Evolutionary conservation across 176 grass and related monocot species (phyloP).

Genomic region (Oryza nivara): DNA sequence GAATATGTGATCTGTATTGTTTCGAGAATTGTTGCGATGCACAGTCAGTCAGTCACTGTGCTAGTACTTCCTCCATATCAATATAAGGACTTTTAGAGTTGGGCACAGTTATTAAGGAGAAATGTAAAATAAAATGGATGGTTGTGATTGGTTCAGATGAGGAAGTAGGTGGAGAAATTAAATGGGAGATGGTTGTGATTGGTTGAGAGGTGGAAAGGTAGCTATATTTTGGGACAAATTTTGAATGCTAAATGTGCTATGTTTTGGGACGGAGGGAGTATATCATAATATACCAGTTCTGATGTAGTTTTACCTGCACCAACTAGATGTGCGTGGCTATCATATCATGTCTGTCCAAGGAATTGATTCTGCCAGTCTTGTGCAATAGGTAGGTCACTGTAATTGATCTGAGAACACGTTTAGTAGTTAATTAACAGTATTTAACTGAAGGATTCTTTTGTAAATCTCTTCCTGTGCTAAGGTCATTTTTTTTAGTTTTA

Average conservation of each 20-base stretch:
- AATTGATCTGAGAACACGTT: conserved; percentile 16
- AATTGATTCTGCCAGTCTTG: neutral
- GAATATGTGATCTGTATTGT: neutral
- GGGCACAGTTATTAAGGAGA: too few relatives aligned
- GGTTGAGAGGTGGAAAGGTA: too few relatives aligned
- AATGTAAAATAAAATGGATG: too few relatives aligned
- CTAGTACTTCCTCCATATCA: neutral
- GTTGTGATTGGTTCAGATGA: too few relatives aligned
- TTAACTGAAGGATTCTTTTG: conserved; percentile 10
- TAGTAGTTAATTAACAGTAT: conserved; percentile 12
- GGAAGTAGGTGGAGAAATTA: too few relatives aligned
- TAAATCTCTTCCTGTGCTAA: conserved; percentile 15
- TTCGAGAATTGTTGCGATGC: neutral
- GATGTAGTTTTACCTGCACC: neutral
- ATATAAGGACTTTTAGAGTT: too few relatives aligned
- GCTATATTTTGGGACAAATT: too few relatives aligned
- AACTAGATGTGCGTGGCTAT: conserved; percentile 3
- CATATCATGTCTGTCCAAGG: conserved; percentile 3
- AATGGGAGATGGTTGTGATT: too few relatives aligned
- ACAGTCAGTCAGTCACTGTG: neutral
- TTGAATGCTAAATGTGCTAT: too few relatives aligned
- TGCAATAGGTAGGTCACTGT: neutral
- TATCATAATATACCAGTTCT: conserved; percentile 9
- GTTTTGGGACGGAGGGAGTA: neutral
- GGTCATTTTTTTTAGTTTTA: conserved; percentile 5